Percentiles rank a stretch among this genome's conserved stretches.
Evolutionary conservation across 495 filamentous ascomycete genomes (phyloP).

Genomic region (Hypoxylon trugodes): DNA sequence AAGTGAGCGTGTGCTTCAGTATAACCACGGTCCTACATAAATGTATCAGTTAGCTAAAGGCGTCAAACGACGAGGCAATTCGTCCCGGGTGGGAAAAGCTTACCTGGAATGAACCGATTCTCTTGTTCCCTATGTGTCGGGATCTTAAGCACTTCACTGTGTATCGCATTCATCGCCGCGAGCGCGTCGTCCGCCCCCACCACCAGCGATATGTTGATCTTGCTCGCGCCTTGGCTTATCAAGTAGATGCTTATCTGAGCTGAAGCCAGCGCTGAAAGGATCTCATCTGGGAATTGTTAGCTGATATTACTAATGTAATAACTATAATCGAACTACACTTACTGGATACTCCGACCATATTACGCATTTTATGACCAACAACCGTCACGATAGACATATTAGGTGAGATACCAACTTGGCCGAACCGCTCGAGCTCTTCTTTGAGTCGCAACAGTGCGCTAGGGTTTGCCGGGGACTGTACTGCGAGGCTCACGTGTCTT

Average conservation of each 20-base stretch:
- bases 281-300: conserved; percentile 44
- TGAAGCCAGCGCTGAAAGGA: conserved; percentile 49
- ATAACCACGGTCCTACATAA: conserved; percentile 37
- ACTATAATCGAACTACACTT: too few relatives aligned
- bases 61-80: not conserved
- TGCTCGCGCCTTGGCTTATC: conserved; percentile 53
- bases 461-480: conserved; percentile 40
- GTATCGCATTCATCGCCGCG: conserved; percentile 51
- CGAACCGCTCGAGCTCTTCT: conserved; percentile 45
- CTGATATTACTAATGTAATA: too few relatives aligned
- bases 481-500: conserved; percentile 50
- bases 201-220: conserved; percentile 55
- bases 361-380: conserved; percentile 54
- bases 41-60: conserved; percentile 2
- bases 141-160: conserved; percentile 52
- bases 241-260: conserved; percentile 51
- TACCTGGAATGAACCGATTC: conserved; percentile 45
- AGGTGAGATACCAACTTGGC: conserved; percentile 41
- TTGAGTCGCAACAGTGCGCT: conserved; percentile 38
- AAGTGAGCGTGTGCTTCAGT: conserved; percentile 19
- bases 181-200: conserved; percentile 48
- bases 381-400: conserved; percentile 53
- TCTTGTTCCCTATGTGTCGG: conserved; percentile 46
- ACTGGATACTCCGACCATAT: conserved; percentile 52
- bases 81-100: conserved; percentile 7